Conservation (phyloP, 139 green algal species). For the Chlamydomonas sp. region DNA sequence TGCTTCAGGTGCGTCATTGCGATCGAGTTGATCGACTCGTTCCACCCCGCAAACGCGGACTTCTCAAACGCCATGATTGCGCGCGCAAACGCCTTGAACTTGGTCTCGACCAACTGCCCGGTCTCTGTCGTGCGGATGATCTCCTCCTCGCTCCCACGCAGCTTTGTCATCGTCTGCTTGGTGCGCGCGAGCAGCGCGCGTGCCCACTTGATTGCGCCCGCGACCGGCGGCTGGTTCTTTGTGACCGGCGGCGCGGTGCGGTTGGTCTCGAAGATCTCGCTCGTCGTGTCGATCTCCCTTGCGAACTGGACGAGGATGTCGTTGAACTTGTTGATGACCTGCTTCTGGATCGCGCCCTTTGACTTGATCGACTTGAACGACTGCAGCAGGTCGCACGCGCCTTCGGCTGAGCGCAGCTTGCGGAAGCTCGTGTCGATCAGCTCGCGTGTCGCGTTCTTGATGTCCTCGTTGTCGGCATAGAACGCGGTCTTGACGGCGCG, state of each 20-base stretch:
- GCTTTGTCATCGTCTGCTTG: conserved; percentile 74
- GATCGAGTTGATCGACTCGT: conserved; percentile 49
- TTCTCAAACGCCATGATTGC: conserved; percentile 84
- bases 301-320: conserved; percentile 86
- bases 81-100: conserved; percentile 59
- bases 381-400: conserved; percentile 81
- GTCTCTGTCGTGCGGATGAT: conserved; percentile 26
- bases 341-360: conserved; percentile 75
- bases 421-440: conserved; percentile 94
- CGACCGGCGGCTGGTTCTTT: conserved; percentile 76
- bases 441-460: conserved; percentile 44
- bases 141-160: conserved; percentile 52
- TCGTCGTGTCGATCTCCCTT: conserved; percentile 61
- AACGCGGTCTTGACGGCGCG: conserved; percentile 55
- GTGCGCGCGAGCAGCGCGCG: conserved; percentile 69
- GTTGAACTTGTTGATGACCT: conserved; percentile 83
- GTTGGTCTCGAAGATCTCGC: conserved; percentile 58
- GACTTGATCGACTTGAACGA: conserved; percentile 83
- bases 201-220: conserved; percentile 79
- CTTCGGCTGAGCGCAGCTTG: conserved; percentile 75
- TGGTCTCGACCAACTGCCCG: conserved; percentile 35
- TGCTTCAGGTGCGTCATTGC: conserved; percentile 68
- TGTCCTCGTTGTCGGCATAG: conserved; percentile 64
- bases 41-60: conserved; percentile 63
- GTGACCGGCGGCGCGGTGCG: conserved; percentile 56